phyloP scores from a whole-genome alignment of 106 monocot genomes.

The Apostasia ramifera region DNA sequence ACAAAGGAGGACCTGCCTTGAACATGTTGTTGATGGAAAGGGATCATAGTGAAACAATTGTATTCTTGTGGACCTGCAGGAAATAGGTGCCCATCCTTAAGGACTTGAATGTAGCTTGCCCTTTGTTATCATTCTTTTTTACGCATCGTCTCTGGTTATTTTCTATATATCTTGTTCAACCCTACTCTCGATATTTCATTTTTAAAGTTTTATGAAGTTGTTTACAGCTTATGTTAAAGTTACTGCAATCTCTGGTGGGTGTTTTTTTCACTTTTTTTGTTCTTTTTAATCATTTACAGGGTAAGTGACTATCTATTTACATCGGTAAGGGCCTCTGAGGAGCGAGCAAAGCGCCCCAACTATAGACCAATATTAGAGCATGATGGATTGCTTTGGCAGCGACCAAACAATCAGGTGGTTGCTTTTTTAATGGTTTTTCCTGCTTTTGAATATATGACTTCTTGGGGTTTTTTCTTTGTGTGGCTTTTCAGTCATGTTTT shows the following conservation, averaged over 20 bases:
- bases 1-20: too few species aligned
- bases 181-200: neutral
- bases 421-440: neutral
- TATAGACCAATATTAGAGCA: constrained; percentile 77
- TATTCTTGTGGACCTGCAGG: too few species aligned
- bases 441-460: neutral
- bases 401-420: constrained; percentile 50
- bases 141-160: too few species aligned
- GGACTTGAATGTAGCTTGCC: too few species aligned
- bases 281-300: constrained; percentile 18
- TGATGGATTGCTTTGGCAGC: constrained; percentile 69
- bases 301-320: constrained; percentile 43
- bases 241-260: neutral
- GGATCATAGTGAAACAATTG: too few species aligned
- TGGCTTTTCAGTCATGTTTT: too few species aligned
- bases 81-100: too few species aligned
- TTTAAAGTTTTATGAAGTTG: neutral
- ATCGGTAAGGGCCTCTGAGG: constrained; percentile 44
- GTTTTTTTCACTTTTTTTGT: constrained; percentile 8
- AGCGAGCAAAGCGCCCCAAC: constrained; percentile 55
- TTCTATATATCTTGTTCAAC: too few species aligned
- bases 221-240: neutral
- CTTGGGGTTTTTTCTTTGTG: too few species aligned
- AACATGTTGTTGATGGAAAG: too few species aligned
- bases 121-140: too few species aligned